Base-by-base conservation (phyloP, 2,329 filamentous ascomycete genomes). In the Aureobasidium sp. region DNA sequence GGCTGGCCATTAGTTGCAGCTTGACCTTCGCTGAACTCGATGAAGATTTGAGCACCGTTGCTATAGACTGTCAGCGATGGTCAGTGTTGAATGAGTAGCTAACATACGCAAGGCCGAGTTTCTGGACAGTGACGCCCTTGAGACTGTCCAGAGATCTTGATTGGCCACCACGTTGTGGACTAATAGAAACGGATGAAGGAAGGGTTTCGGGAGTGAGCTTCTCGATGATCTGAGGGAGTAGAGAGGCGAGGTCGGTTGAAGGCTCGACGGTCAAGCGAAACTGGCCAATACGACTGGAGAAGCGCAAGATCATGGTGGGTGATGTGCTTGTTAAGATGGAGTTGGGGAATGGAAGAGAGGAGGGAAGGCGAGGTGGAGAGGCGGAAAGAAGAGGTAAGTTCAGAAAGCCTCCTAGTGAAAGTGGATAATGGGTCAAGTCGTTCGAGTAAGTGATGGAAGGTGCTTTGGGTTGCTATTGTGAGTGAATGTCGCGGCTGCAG, bases 201-300 rank as follows among this genome's bases (percentile, higher is more conserved):
- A 85, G 79, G 63, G 78, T 75, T 63, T 80, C 78, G 63, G 78
- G 74, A 34, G 85, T 84, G n/a, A 87, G 77, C 65, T 85, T 81
- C 67, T 86, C 82, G 21, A 82, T 73, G 57, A 87, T 78, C 74
- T 85, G 71, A 16, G 74, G 73, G 15, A 82, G 72, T 32, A 86
- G 76, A 10, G 81, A 77, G 25, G 79, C 72, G 73, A 97, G 96
- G 0, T 86, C 86, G 65, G 89, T 86, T 47, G 83, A 81, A 55
- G 87, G 83, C 68, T 92, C 86, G 67, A 95, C 84, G 57, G 82
- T 89, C 69, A 97, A 80, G 68, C 94, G 88, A 75, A 92, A 87
- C 81, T 94, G 94, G 78, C 94, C 94, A 78, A 97, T 91, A 66
- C 90, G 91, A 73, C 91, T 91, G 70, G 92, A 87, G 68, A 96